Base-by-base conservation (phyloP, 108 stramenopile genomes). In the Pseudonitzschia delicatissima region DNA sequence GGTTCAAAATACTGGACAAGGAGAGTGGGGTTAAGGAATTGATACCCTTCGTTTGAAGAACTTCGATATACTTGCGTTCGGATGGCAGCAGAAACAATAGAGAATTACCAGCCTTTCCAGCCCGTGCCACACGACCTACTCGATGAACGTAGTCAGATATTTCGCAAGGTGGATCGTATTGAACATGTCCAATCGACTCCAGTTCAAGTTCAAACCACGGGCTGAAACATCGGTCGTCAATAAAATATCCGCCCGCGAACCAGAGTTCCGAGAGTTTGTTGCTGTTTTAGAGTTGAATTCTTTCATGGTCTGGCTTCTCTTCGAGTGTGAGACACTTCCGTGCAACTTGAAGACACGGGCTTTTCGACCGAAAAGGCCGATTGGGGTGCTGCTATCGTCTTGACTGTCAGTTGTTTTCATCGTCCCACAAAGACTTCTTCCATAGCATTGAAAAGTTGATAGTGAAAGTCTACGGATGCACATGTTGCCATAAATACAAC, bases 401-500 rank as follows among this genome's bases (percentile, higher is more conserved):
- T n/a, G n/a, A n/a, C n/a, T n/a, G n/a, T n/a, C 7, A 53, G 8
- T 45, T 39, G 26, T 55, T 36, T 49, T 73, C 59, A 5, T 39
- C 66, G 25, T 64, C 69, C 44, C 88, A 71, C 11, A 88, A 68
- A 9, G 75, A 80, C 27, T n/a, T 82, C 72, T 61, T 61, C 39
- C 73, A 87, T 73, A 17, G 75, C 53, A 35, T 66, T 34, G 45
- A 95, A 87, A 23, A 97, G 62, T 0, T 82, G 74, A 60, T 91
- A 67, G 64, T 97, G 91, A 80, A 87, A 97, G 55, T 98, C 96
- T 13, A 96, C 96, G n/a, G 88, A 71, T 55, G 96, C 96, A 58
- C 98, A 97, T 2, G 96, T 97, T 12, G 87, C 81, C 82, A 97
- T 83, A 68, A 98, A 98, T 1, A 97, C 94, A 34, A 98, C 85